These are phyloP conservation scores for Pleodorina starrii DNA, from an alignment of 139 green algal genomes.

Conservation along the genomic window DNA sequence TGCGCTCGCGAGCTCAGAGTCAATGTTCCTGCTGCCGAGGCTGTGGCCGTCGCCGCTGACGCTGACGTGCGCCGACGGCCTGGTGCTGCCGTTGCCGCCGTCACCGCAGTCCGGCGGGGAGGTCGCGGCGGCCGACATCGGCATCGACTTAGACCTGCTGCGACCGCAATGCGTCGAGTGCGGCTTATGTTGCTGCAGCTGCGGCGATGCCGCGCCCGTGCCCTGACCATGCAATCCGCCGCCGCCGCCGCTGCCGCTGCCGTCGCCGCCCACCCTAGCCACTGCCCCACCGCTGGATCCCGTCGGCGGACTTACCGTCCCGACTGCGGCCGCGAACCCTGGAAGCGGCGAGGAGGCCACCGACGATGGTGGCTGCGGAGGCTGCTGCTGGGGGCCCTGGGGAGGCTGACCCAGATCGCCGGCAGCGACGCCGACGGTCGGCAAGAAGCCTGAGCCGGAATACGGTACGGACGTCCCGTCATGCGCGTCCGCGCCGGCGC, in stretches of 20 bases:
- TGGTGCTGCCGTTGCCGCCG: background rate
- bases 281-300: background rate
- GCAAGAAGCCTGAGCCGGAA: constrained; percentile 13
- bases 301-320: too few relatives aligned
- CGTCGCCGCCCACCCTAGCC: background rate
- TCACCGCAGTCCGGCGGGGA: background rate
- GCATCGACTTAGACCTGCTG: background rate
- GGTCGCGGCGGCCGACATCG: too few relatives aligned
- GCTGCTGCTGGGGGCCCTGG: background rate
- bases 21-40: too few relatives aligned
- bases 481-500: background rate
- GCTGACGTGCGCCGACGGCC: too few relatives aligned
- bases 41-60: too few relatives aligned
- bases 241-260: background rate
- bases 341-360: background rate
- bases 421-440: background rate
- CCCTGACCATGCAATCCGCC: background rate
- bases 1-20: too few relatives aligned
- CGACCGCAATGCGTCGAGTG: background rate
- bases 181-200: background rate
- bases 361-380: background rate
- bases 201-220: background rate
- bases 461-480: constrained; percentile 1
- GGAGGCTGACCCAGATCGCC: background rate
- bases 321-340: background rate